These are phyloP conservation scores for Triticum turgidum DNA, from an alignment of 176 grass and related monocot species.

Conservation along the genomic window DNA sequence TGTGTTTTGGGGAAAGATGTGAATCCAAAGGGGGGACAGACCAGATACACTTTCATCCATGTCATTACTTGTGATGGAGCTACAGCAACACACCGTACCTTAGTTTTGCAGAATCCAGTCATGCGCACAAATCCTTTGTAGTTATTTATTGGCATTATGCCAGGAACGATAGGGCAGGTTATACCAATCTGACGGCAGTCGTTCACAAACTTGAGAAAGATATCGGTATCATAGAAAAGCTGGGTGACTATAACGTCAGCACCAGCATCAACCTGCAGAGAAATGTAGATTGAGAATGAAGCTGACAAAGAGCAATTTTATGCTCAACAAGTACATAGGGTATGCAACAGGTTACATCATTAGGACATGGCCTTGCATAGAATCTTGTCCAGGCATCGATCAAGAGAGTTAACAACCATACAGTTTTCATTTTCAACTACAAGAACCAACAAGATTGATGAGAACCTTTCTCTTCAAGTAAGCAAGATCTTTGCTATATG, in stretches of 20 bases:
- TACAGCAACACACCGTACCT: slow-evolving; percentile 38
- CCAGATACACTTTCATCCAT: background rate
- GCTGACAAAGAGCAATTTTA: background rate
- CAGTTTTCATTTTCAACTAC: slow-evolving; percentile 1
- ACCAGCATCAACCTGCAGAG: slow-evolving; percentile 74
- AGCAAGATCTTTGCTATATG: slow-evolving; percentile 74
- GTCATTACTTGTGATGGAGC: slow-evolving; percentile 14
- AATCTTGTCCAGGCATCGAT: background rate
- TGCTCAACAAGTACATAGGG: background rate
- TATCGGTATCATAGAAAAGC: slow-evolving; percentile 86
- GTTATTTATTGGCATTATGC: slow-evolving; percentile 94
- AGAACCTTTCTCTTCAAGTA: slow-evolving; percentile 89
- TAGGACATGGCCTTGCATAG: background rate
- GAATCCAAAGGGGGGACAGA: background rate
- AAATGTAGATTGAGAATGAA: slow-evolving; percentile 15
- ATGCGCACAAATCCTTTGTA: slow-evolving; percentile 85
- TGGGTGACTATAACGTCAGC: slow-evolving; percentile 85
- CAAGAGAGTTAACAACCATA: slow-evolving; percentile 11
- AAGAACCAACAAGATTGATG: slow-evolving; percentile 15
- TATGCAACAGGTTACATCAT: background rate
- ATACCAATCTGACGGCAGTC: slow-evolving; percentile 90
- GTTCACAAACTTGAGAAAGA: slow-evolving; percentile 88
- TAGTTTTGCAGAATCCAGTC: slow-evolving; percentile 91
- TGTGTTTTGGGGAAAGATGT: background rate
- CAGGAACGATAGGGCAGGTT: slow-evolving; percentile 89